Base-by-base conservation (phyloP, 768 basidiomycete species). In the Boletus huronensis region DNA sequence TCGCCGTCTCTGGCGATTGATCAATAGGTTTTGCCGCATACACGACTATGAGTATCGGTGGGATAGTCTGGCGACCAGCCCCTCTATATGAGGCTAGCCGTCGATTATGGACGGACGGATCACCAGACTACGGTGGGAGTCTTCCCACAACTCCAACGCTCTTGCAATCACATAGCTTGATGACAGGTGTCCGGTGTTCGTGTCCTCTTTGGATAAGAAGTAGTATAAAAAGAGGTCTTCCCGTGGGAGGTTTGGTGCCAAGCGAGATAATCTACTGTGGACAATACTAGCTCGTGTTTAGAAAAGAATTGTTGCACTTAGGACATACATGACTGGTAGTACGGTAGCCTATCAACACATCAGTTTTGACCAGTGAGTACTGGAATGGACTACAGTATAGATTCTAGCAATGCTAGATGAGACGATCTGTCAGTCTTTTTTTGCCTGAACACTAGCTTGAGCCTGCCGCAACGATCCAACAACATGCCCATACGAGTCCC, bases 401-500 rank as follows among this genome's bases (percentile, higher is more conserved):
- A 26, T 10, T 10, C 21, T 50, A 19, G 36, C 9, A 8, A 13
- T 13, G 6, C 14, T 19, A 1, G 7, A 19, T 14, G 1, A 16
- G 6, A 25, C 14, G 23, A 6, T 41, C 10, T 2, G 0, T 58
- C 58, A 79, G 19, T 68, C 60, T 52, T 62, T 71, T 64, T 81
- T 82, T 2, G 64, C 46, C 52, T 71, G 76, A 5, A 60, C 21
- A 23, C 41, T 38, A 16, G 67, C 60, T 53, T 77, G 76, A 14
- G 57, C 60, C 29, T 55, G 53, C 23, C 87, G 82, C 57, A 92
- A 74, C 9, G 85, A 74, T 38, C 73, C 70, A 16, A 86, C 79
- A 52, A 93, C 89, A 55, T 85, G 79, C 4, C 73, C 73, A 57
- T 90, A 93, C 0, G 91, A 90, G 63, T 92, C 85, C 59, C 75